Evolutionary conservation across 2,329 filamentous ascomycete species (phyloP), one percentile per base, ranked within the genome.

Genomic region (Ophiocordyceps camponoti-floridani): DNA sequence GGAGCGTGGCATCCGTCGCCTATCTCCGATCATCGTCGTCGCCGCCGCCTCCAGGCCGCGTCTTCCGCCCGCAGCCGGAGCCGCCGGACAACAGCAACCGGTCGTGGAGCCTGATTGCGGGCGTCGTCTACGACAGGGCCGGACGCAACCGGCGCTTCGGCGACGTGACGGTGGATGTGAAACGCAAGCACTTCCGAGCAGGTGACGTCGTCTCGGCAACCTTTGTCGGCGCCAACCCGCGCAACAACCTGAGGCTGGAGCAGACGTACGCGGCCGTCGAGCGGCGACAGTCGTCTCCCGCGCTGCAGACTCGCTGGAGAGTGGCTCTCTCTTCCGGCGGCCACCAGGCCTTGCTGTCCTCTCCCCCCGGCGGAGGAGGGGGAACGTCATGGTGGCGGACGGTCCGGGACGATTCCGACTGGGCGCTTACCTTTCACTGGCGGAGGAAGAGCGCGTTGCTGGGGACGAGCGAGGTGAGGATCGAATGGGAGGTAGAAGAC

Each of bases 141-240:
- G 74, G 77, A 0, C 55, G 82, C 4, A 77, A 79, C 48, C 77
- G 76, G 46, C 64, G 61, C 0, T 94, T 85, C 53, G 88, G 88
- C 10, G 70, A 81, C 41, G 71, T 84, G 14, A 64, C 73, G 41
- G 62, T 62, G 0, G 69, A 79, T 37, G 67, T 74, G 0, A 55
- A 58, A 1, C 58, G 69, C 14, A 26, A 12, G 2, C 60, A 62
- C 0, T 84, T 82, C 51, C 44, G 57, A 0, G 62, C 65, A 2
- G 84, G 84, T 3, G 68, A 72, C 9, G 66, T 66, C 0, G 72
- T 85, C 27, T 72, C 63, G 4, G 83, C 73, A 0, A 77, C 68
- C 0, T 95, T 95, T 57, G 73, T 87, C 1, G 88, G 83, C 16
- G 87, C 87, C 4, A 94, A 94, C 54, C 88, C 88, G 9, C 73